Percentiles rank a stretch among this genome's conserved stretches.
Conservation (phyloP, 2,329 filamentous ascomycete species). For the Talaromyces pinophilus region DNA sequence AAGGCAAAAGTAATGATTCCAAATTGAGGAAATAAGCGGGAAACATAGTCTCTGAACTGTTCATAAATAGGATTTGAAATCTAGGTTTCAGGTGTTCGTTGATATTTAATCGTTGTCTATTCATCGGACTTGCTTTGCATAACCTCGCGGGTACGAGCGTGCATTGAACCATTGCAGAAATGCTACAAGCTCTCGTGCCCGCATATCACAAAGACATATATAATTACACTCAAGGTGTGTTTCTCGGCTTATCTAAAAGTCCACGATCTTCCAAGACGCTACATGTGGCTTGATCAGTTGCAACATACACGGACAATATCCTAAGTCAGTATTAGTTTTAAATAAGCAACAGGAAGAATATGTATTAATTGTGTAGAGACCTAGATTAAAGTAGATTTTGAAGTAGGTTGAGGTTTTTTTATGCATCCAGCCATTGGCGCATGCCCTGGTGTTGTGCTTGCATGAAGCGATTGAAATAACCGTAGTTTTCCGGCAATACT, state of each 20-base stretch:
- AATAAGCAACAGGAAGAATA: neutral
- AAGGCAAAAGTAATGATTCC: neutral
- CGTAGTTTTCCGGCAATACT: too few relatives aligned
- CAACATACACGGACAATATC: neutral
- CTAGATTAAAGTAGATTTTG: too few relatives aligned
- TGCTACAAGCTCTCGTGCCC: neutral
- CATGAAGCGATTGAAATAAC: too few relatives aligned
- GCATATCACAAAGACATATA: neutral
- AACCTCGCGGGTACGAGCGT: too few relatives aligned
- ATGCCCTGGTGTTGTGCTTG: too few relatives aligned
- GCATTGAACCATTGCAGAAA: neutral
- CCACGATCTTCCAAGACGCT: neutral
- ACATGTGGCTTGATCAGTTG: neutral
- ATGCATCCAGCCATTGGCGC: neutral
- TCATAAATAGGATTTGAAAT: neutral
- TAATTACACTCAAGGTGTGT: neutral
- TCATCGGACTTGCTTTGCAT: neutral
- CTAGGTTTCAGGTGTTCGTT: neutral
- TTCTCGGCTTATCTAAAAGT: neutral
- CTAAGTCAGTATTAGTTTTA: neutral
- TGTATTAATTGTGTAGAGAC: neutral
- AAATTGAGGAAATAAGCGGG: neutral
- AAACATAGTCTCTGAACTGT: neutral
- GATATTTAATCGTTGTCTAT: neutral
- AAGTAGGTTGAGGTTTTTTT: neutral